phyloP scores from a whole-genome alignment of 148 eudicot genomes.

The Oxyria digyna region DNA sequence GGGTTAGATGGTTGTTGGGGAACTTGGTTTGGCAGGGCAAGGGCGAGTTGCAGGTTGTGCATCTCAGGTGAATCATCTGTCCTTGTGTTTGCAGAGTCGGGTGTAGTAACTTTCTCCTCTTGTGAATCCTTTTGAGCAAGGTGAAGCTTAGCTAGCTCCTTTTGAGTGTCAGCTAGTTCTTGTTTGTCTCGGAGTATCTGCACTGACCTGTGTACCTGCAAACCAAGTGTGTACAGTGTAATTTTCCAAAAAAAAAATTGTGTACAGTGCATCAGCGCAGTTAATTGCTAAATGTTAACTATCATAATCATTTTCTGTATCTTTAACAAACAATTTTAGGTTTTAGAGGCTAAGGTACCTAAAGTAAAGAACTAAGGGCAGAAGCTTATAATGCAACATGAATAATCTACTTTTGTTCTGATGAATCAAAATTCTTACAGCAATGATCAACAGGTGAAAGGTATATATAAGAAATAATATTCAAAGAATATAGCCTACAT shows the following conservation, averaged over 20 bases:
- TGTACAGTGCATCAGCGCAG: too few species aligned
- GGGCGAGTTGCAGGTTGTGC: slow-evolving; percentile 63
- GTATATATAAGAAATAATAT: neutral
- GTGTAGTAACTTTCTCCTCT: slow-evolving; percentile 46
- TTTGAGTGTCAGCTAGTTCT: slow-evolving; percentile 89
- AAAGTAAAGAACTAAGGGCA: neutral
- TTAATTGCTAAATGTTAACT: neutral
- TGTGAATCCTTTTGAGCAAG: slow-evolving; percentile 64
- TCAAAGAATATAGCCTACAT: neutral
- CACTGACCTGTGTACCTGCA: slow-evolving; percentile 88
- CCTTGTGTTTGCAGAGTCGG: slow-evolving; percentile 38
- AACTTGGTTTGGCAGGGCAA: slow-evolving; percentile 5
- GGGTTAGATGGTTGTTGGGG: neutral
- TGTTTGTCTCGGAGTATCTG: slow-evolving; percentile 96
- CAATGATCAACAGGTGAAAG: neutral
- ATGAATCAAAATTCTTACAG: neutral
- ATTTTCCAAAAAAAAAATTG: too few species aligned
- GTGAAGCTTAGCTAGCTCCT: slow-evolving; percentile 90
- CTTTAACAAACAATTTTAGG: neutral
- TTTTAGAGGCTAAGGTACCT: neutral
- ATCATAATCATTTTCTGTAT: neutral
- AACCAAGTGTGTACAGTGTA: too few species aligned
- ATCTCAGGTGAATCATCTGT: slow-evolving; percentile 42
- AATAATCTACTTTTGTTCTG: neutral
- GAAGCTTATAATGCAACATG: neutral